Conservation (phyloP, 177 flowering plant genomes). For the Tripterygium wilfordii region DNA sequence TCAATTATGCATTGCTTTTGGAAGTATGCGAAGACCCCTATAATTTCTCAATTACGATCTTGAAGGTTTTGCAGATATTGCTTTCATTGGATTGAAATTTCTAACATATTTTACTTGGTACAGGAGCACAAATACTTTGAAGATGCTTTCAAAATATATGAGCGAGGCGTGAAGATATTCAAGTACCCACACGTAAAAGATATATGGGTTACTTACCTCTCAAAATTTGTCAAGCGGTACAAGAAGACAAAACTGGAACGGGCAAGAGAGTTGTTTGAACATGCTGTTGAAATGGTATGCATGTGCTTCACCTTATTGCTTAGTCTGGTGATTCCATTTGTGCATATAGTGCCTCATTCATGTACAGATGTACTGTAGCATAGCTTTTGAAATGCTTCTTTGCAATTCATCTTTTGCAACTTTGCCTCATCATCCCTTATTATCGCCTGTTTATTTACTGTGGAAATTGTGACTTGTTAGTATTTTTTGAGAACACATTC, state of each 20-base stretch:
- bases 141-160: conserved; percentile 90
- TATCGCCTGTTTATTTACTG: too few relatives aligned
- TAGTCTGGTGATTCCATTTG: not conserved
- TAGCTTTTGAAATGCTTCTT: too few relatives aligned
- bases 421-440: too few relatives aligned
- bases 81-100: conserved; percentile 1
- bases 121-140: conserved; percentile 92
- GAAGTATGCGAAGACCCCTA: conserved; percentile 45
- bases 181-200: conserved; percentile 97
- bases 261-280: conserved; percentile 85
- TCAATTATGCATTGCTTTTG: conserved; percentile 80
- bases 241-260: conserved; percentile 81
- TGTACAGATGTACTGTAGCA: too few relatives aligned
- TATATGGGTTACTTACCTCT: conserved; percentile 87
- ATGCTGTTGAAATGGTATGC: conserved; percentile 80
- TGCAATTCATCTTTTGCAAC: too few relatives aligned
- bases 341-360: too few relatives aligned
- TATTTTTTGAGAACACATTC: too few relatives aligned
- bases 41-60: too few relatives aligned
- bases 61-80: not conserved
- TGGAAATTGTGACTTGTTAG: too few relatives aligned
- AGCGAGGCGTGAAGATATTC: conserved; percentile 91
- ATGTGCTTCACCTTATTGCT: not conserved
- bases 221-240: conserved; percentile 92
- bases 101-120: conserved; percentile 8